Conservation (phyloP, 352 stramenopile species). For the Globisporangium parvum region DNA sequence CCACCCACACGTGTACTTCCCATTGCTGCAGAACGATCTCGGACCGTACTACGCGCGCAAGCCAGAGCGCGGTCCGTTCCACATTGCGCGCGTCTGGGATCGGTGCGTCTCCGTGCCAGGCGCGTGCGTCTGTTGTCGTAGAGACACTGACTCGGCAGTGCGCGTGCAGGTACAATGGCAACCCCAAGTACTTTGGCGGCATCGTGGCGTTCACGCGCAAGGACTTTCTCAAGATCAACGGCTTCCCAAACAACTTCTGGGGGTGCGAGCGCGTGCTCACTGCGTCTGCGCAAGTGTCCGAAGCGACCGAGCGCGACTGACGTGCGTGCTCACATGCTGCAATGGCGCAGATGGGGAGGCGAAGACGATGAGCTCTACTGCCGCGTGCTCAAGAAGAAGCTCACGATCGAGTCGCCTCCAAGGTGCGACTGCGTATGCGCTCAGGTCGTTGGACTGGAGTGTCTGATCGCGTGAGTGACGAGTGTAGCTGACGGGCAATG, state of each 20-base stretch:
- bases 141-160: background rate
- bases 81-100: constrained; percentile 94
- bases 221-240: constrained; percentile 93
- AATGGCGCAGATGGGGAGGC: constrained; percentile 26
- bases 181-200: constrained; percentile 92
- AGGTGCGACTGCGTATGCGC: constrained; percentile 15
- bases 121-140: background rate
- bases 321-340: background rate
- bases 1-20: no score
- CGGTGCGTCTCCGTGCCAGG: constrained; percentile 35
- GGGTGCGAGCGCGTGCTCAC: constrained; percentile 19
- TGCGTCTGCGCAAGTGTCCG: background rate
- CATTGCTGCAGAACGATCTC: constrained; percentile 48
- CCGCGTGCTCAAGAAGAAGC: constrained; percentile 43
- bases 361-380: constrained; percentile 55
- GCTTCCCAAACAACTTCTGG: constrained; percentile 96
- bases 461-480: no score
- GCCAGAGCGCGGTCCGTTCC: constrained; percentile 69
- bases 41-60: constrained; percentile 66
- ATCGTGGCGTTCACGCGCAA: constrained; percentile 86
- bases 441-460: no score
- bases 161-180: constrained; percentile 79
- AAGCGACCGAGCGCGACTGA: background rate
- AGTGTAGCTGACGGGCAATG: no score
- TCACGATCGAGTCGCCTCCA: constrained; percentile 27